Percentiles rank a stretch among this genome's conserved stretches.
phyloP scores from a whole-genome alignment of 805 yeast genomes.

The Cyberlindnera veronae region DNA sequence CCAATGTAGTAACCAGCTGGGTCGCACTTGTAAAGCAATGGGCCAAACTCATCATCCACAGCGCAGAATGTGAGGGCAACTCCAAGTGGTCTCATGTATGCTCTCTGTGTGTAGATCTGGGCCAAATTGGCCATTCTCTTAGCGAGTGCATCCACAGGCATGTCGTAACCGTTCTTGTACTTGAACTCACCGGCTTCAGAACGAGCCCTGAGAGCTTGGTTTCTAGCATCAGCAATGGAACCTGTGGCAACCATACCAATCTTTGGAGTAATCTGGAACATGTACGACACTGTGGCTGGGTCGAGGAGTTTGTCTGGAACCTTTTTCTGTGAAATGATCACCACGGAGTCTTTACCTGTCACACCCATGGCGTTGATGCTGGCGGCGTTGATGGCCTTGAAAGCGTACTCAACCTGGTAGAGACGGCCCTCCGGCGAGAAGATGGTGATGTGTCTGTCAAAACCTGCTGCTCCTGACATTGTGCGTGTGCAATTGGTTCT shows the following conservation, averaged over 20 bases:
- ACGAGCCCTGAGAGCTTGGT: constrained; percentile 85
- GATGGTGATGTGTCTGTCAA: constrained; percentile 97
- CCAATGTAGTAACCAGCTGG: constrained; percentile 97
- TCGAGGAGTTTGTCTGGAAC: constrained; percentile 94
- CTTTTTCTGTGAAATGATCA: constrained; percentile 89
- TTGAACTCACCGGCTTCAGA: constrained; percentile 95
- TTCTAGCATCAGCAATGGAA: constrained; percentile 92
- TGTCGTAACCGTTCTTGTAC: constrained; percentile 92
- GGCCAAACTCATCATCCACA: constrained; percentile 87
- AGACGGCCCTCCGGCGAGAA: constrained; percentile 98
- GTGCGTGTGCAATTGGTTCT: neutral
- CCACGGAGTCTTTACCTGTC: constrained; percentile 82
- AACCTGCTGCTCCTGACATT: constrained; percentile 74
- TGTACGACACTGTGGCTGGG: constrained; percentile 78
- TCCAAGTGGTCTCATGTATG: constrained; percentile 97
- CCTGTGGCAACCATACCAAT: constrained; percentile 94
- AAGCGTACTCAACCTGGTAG: constrained; percentile 97
- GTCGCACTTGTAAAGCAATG: constrained; percentile 86
- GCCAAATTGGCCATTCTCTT: constrained; percentile 95
- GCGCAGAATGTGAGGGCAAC: constrained; percentile 87
- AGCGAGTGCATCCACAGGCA: constrained; percentile 91
- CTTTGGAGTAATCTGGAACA: constrained; percentile 75
- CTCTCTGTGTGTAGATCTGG: constrained; percentile 95
- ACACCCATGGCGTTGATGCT: constrained; percentile 87
- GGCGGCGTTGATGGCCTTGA: constrained; percentile 92